Percentiles rank a stretch among this genome's conserved stretches.
Conservation (phyloP, 2,329 filamentous ascomycete genomes). For the Dissoconium aciculare region DNA sequence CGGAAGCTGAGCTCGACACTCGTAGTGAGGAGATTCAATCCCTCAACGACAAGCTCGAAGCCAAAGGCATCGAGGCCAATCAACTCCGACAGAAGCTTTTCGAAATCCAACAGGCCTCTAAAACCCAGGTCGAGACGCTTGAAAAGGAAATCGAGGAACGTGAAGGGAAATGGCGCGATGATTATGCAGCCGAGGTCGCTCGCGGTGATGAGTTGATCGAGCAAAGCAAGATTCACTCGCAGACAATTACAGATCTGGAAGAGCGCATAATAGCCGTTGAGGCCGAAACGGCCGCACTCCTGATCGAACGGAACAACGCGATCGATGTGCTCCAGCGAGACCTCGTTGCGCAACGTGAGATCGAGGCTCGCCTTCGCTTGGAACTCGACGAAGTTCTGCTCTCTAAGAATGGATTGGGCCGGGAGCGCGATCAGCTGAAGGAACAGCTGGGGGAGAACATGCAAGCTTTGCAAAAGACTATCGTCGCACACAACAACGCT, state of each 20-base stretch:
- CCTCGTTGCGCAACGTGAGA: conserved; percentile 16
- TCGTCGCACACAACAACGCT: conserved; percentile 13
- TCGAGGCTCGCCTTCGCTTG: not conserved
- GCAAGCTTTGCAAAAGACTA: conserved; percentile 12
- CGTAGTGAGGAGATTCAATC: conserved; percentile 28
- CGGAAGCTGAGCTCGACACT: conserved; percentile 30
- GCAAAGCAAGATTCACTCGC: too few relatives aligned
- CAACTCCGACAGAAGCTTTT: conserved; percentile 35
- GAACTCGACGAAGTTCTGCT: conserved; percentile 16
- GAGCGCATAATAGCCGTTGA: conserved; percentile 24
- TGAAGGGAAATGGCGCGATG: conserved; percentile 25
- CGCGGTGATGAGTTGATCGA: conserved; percentile 27
- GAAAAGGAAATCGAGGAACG: conserved; percentile 25
- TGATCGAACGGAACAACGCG: conserved; percentile 20
- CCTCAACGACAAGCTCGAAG: conserved; percentile 27
- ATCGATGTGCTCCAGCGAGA: conserved; percentile 13
- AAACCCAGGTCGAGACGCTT: conserved; percentile 25
- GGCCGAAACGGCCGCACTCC: conserved; percentile 21
- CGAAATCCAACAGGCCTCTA: conserved; percentile 30
- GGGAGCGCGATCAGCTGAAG: conserved; percentile 8
- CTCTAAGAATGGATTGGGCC: conserved; percentile 7
- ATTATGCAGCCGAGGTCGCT: conserved; percentile 26
- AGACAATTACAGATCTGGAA: conserved; percentile 23
- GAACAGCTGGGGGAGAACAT: conserved; percentile 19
- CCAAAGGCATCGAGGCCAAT: conserved; percentile 32